Evolutionary conservation across 495 filamentous ascomycete species (phyloP), one percentile per base, ranked within the genome.

Genomic region (Xylaria longipes): DNA sequence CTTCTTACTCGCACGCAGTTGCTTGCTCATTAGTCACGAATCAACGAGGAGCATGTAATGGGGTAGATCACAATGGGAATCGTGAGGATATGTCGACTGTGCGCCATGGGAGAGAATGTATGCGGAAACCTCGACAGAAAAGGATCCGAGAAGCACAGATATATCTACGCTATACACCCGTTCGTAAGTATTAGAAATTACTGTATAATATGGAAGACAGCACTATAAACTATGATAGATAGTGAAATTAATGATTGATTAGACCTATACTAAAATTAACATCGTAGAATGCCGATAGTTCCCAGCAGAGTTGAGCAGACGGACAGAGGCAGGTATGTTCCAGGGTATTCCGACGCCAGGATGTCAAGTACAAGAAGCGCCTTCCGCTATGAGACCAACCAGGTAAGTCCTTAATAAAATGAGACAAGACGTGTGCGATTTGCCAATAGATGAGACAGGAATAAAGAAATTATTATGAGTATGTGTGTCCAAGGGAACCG

Each of bases 261-360:
- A 63, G 22, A 63, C 37, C n/a, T 41, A 43, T 27, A 63, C 22
- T 11, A 14, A 39, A 41, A 29, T 29, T 8, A 41, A 63, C 37
- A 29, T 27, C 22, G 22, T 35, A 63, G 35, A 37, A 11, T 5
- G 0, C n/a, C 5, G 3, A 17, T 35, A 33, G 27, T 29, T 14
- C 33, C n/a, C 33, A 15, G 11, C n/a, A 62, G 11, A 20, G 35
- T 29, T 61, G n/a, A 27, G 31, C 31, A 58, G 56, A 39, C n/a
- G n/a, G n/a, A 48, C 35, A 31, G 35, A 33, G 17, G 5, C 22
- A 27, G n/a, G n/a, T n/a, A n/a, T n/a, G n/a, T n/a, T n/a, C n/a
- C n/a, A n/a, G 35, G 33, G 60, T 39, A 63, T 60, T 60, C 14
- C 60, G n/a, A 43, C 37, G 60, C 39, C 60, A 22, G 35, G 35